Percentiles rank a stretch among this genome's conserved stretches.
These are phyloP conservation scores for Neotropicomus parvogracilis DNA, from an alignment of 1,284 basidiomycete genomes.

Conservation along the genomic window DNA sequence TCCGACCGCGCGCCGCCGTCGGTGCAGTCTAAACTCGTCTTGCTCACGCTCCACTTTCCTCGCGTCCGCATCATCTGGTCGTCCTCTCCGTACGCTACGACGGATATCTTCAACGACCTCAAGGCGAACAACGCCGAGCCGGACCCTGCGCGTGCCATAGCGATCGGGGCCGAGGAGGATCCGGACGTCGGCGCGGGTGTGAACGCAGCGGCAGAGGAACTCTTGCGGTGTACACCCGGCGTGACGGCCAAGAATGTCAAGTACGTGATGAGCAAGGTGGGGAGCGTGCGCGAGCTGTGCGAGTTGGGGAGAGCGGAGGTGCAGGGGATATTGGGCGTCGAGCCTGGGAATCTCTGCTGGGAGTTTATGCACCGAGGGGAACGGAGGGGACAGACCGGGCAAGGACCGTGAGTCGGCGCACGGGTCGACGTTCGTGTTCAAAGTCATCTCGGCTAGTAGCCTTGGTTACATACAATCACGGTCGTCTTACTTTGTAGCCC, in stretches of 20 bases:
- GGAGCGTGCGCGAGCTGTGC: conserved; percentile 75
- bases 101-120: conserved; percentile 91
- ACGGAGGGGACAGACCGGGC: conserved; percentile 5
- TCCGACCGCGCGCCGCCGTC: conserved; percentile 42
- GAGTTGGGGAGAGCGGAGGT: conserved; percentile 61
- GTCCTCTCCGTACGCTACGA: conserved; percentile 88
- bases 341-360: conserved; percentile 77
- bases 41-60: conserved; percentile 88
- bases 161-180: conserved; percentile 78
- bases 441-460: too few species aligned
- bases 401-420: conserved; percentile 4
- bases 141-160: conserved; percentile 69
- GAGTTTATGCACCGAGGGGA: conserved; percentile 80
- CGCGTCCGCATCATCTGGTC: conserved; percentile 95
- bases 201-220: conserved; percentile 73
- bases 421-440: too few species aligned
- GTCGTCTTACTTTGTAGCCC: too few species aligned
- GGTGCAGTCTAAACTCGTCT: conserved; percentile 87
- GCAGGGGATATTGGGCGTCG: conserved; percentile 76
- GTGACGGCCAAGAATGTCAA: conserved; percentile 83
- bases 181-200: conserved; percentile 60
- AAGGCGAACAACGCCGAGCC: conserved; percentile 86
- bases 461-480: not conserved
- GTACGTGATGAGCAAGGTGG: conserved; percentile 79
- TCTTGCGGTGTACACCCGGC: conserved; percentile 72